These are phyloP conservation scores for Sarocladium brachiariae DNA, from an alignment of 2,329 filamentous ascomycete genomes.

Conservation along the genomic window DNA sequence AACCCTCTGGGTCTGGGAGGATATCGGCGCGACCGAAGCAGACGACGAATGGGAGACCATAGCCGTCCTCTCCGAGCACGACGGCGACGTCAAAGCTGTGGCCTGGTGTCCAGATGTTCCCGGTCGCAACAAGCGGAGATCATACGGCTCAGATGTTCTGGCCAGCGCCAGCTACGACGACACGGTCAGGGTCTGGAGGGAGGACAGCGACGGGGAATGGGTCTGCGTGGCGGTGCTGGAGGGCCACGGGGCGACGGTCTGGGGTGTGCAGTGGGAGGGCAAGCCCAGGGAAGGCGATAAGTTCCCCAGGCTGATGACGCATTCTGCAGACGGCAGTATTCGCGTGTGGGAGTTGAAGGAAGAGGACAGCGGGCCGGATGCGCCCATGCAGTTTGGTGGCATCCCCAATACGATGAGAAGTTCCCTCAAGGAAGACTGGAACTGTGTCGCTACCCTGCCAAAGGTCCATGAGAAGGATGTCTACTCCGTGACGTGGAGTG, in stretches of 20 bases:
- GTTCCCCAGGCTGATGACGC: constrained; percentile 66
- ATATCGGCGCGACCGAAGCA: constrained; percentile 63
- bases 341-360: constrained; percentile 68
- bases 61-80: constrained; percentile 88
- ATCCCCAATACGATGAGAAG: constrained; percentile 89
- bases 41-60: constrained; percentile 97
- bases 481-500: constrained; percentile 82
- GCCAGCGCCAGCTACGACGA: constrained; percentile 94
- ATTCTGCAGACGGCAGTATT: constrained; percentile 75
- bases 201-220: constrained; percentile 88
- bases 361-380: constrained; percentile 40
- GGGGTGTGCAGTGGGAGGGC: constrained; percentile 72
- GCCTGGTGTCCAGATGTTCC: constrained; percentile 75
- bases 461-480: constrained; percentile 69
- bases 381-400: constrained; percentile 39
- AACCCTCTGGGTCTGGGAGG: constrained; percentile 97
- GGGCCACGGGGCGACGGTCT: constrained; percentile 81
- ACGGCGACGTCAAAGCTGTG: constrained; percentile 90
- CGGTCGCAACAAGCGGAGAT: constrained; percentile 33
- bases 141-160: constrained; percentile 62
- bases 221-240: constrained; percentile 76
- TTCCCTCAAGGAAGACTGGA: constrained; percentile 74
- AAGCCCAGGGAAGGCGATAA: constrained; percentile 28
- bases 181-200: constrained; percentile 79
- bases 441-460: constrained; percentile 69